Conservation (phyloP, 2,329 filamentous ascomycete species). For the Sordariomycetes sp. region DNA sequence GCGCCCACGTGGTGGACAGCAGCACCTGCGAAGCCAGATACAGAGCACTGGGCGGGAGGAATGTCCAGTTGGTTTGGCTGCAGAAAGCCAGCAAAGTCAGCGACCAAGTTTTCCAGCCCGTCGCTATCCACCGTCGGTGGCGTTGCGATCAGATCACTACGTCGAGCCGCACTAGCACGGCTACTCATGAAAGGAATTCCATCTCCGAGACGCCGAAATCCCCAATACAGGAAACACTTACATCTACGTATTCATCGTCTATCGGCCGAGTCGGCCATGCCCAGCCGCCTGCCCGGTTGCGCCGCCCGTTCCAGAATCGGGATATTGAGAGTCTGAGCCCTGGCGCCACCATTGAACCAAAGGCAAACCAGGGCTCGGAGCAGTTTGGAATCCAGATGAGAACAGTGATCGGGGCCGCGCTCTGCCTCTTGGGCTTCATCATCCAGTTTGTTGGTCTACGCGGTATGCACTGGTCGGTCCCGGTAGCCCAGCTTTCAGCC, state of each 20-base stretch:
- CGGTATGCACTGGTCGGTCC: conserved; percentile 15
- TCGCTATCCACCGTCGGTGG: conserved; percentile 9
- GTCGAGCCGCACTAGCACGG: not conserved
- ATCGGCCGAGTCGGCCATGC: no score
- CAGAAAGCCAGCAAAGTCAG: conserved; percentile 15
- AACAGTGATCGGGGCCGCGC: not conserved
- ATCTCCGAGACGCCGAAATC: no score
- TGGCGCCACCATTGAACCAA: not conserved
- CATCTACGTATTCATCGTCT: no score
- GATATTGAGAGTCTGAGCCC: no score
- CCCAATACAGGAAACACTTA: no score
- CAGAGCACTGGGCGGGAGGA: not conserved
- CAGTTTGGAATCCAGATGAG: no score
- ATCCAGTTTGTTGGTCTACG: conserved; percentile 10
- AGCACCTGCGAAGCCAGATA: conserved; percentile 16
- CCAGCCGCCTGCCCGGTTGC: no score
- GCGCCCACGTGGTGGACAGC: conserved; percentile 18
- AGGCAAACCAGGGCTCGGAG: no score
- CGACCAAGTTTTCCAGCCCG: conserved; percentile 17
- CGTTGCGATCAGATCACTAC: not conserved
- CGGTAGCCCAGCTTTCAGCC: conserved; percentile 14
- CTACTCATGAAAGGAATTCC: no score
- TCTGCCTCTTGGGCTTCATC: not conserved
- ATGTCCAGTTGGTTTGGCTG: conserved; percentile 16
- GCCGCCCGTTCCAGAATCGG: no score